Evolutionary conservation across 2,329 filamentous ascomycete species (phyloP).

Genomic region (Pseudogymnoascus sp.): DNA sequence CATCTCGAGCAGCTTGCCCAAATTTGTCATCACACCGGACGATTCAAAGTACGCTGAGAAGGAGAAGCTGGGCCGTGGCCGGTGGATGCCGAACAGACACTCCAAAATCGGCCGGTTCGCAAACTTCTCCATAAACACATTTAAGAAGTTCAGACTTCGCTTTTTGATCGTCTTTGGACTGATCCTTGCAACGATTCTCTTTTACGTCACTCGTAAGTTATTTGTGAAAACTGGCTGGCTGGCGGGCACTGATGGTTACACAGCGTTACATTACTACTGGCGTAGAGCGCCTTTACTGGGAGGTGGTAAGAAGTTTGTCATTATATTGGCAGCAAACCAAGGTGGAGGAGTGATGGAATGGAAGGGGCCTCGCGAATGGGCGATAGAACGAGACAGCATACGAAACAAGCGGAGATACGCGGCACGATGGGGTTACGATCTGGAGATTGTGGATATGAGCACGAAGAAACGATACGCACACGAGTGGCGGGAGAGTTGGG

Average conservation of each 20-base stretch:
- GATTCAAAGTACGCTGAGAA: constrained; percentile 57
- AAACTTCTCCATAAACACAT: constrained; percentile 41
- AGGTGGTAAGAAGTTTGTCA: constrained; percentile 82
- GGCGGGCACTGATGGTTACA: constrained; percentile 16
- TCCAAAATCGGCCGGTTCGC: constrained; percentile 41
- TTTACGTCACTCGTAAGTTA: constrained; percentile 66
- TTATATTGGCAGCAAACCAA: constrained; percentile 87
- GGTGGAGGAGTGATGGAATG: constrained; percentile 98
- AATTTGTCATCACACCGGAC: constrained; percentile 49
- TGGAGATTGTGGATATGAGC: constrained; percentile 97
- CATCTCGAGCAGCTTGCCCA: constrained; percentile 69
- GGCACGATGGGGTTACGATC: constrained; percentile 80
- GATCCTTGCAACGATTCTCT: constrained; percentile 52
- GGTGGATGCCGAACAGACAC: constrained; percentile 41
- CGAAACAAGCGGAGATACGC: constrained; percentile 90
- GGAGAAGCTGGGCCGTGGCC: constrained; percentile 60
- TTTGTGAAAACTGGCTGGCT: constrained; percentile 7
- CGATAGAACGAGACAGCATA: constrained; percentile 91
- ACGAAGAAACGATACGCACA: constrained; percentile 98
- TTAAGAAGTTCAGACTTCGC: constrained; percentile 57
- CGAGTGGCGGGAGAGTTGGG: constrained; percentile 98
- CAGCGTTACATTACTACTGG: constrained; percentile 46
- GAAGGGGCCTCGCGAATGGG: constrained; percentile 97
- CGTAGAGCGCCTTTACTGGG: constrained; percentile 65
- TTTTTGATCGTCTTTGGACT: constrained; percentile 51